Conservation (phyloP, 257 asterid species). For the Echium plantagineum region DNA sequence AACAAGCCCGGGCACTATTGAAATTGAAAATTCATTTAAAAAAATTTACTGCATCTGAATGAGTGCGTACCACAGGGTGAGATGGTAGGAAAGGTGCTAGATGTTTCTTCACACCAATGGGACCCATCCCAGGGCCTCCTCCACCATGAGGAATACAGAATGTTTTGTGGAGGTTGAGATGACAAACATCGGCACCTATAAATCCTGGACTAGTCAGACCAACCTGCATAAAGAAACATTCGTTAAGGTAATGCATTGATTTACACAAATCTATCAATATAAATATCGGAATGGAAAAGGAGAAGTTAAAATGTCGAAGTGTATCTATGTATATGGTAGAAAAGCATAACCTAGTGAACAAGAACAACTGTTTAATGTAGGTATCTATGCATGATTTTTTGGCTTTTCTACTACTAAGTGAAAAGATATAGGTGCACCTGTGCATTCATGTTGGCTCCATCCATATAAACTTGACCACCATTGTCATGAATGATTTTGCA, state of each 20-base stretch:
- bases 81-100: constrained; percentile 89
- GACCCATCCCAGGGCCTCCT: constrained; percentile 99
- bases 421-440: too few species aligned
- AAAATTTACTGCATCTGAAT: neutral
- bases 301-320: too few species aligned
- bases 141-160: constrained; percentile 99
- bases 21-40: neutral
- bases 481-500: constrained; percentile 92
- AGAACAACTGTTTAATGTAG: too few species aligned
- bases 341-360: too few species aligned
- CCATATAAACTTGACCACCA: constrained; percentile 99
- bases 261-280: neutral
- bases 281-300: too few species aligned
- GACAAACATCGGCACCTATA: constrained; percentile 98
- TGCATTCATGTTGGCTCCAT: constrained; percentile 99
- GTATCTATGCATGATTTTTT: too few species aligned
- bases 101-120: constrained; percentile 93
- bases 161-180: constrained; percentile 95
- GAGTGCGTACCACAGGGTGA: constrained; percentile 75
- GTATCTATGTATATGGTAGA: too few species aligned
- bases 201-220: constrained; percentile 96
- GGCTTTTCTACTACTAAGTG: too few species aligned
- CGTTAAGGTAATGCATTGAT: neutral
- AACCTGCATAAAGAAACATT: constrained; percentile 35
- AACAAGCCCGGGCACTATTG: neutral